A percentile compares a stretch with the other conserved stretches of the same genome.
phyloP scores from a whole-genome alignment of 2,329 filamentous ascomycete species.

The Talaromyces sp. region DNA sequence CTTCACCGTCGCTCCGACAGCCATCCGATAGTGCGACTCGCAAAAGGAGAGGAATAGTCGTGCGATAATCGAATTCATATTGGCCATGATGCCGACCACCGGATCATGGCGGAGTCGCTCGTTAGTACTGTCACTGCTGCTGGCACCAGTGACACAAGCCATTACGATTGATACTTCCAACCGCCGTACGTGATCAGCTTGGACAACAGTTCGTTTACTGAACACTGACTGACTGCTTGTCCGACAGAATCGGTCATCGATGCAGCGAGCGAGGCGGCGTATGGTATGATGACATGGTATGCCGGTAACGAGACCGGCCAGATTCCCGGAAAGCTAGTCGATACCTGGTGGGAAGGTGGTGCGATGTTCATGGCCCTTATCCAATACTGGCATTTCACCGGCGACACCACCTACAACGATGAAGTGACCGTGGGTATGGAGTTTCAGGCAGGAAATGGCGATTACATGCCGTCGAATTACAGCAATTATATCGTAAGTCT shows the following conservation, averaged over 20 bases:
- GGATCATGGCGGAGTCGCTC: constrained; percentile 16
- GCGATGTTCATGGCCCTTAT: constrained; percentile 42
- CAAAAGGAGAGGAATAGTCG: not conserved
- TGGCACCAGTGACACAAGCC: constrained; percentile 16
- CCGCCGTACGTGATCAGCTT: not conserved
- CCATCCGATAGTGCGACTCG: not conserved
- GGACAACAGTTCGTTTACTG: not conserved
- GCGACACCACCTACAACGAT: constrained; percentile 39
- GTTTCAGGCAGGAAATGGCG: constrained; percentile 38
- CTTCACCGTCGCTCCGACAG: not conserved
- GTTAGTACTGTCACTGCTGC: constrained; percentile 9
- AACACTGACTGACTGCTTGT: not conserved
- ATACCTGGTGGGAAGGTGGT: constrained; percentile 45
- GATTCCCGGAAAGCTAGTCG: constrained; percentile 49
- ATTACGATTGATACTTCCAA: constrained; percentile 2
- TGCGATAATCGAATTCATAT: not conserved
- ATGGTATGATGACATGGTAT: constrained; percentile 52
- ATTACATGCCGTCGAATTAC: constrained; percentile 43
- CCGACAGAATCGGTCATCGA: constrained; percentile 45
- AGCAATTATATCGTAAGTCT: constrained; percentile 21
- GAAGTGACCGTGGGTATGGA: constrained; percentile 35
- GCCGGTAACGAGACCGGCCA: constrained; percentile 48
- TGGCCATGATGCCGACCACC: constrained; percentile 4
- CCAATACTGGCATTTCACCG: constrained; percentile 44
- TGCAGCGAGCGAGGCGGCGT: constrained; percentile 44